These are phyloP conservation scores for Brettanomyces bruxellensis DNA, from an alignment of 805 yeast genomes.

Conservation along the genomic window DNA sequence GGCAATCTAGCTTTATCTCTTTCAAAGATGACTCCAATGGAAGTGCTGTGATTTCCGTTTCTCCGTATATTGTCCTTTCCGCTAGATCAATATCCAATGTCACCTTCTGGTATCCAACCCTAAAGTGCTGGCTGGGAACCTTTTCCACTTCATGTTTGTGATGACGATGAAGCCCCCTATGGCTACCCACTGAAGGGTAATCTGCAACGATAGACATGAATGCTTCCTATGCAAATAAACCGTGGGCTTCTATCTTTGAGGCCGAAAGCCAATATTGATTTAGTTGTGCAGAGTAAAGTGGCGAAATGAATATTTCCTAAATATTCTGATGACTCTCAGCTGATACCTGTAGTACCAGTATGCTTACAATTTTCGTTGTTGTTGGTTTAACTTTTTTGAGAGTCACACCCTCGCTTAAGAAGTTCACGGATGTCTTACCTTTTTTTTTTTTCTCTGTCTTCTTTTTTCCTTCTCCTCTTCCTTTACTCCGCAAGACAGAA, in stretches of 20 bases:
- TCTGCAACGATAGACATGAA: not conserved
- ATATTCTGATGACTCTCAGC: no score
- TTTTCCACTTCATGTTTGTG: conserved; percentile 18
- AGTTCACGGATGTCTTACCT: no score
- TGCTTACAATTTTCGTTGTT: no score
- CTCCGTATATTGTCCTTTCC: conserved; percentile 50
- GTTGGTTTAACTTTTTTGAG: no score
- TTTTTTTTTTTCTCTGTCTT: no score
- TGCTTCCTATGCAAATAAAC: not conserved
- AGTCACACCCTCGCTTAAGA: no score
- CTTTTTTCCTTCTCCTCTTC: no score
- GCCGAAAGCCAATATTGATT: no score
- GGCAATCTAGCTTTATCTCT: conserved; percentile 65
- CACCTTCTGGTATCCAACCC: conserved; percentile 78
- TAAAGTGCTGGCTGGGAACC: conserved; percentile 38
- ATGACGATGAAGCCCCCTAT: conserved; percentile 16
- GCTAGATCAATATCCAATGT: conserved; percentile 71
- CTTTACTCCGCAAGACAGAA: no score
- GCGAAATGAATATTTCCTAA: no score
- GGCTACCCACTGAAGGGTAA: conserved; percentile 1
- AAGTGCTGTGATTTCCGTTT: conserved; percentile 72
- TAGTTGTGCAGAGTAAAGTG: no score
- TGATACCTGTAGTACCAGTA: no score
- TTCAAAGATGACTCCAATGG: conserved; percentile 57
- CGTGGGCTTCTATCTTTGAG: not conserved